phyloP scores from a whole-genome alignment of 1,284 basidiomycete species.

The Marasmius oreades region DNA sequence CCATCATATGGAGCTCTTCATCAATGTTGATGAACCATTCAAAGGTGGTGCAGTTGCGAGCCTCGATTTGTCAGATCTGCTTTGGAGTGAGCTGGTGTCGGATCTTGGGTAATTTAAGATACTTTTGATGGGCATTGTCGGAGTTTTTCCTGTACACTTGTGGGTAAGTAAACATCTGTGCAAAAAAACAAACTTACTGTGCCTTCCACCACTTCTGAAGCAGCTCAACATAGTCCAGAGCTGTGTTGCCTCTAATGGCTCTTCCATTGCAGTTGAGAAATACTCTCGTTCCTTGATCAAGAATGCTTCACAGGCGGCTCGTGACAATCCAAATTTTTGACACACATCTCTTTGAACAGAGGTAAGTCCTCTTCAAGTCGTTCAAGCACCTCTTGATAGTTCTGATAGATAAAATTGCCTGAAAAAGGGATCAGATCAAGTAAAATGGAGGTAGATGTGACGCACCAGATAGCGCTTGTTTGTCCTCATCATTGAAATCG shows the following conservation, averaged over 20 bases:
- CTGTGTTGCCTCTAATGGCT: conserved; percentile 11
- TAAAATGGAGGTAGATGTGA: neutral
- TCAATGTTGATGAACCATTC: neutral
- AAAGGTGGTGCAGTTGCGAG: neutral
- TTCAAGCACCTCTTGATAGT: conserved; percentile 22
- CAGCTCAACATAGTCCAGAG: conserved; percentile 19
- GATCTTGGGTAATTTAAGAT: neutral
- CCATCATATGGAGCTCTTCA: conserved; percentile 2
- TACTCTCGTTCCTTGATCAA: conserved; percentile 19
- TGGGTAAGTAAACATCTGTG: conserved; percentile 1
- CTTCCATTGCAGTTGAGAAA: conserved; percentile 15
- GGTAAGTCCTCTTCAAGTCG: conserved; percentile 15
- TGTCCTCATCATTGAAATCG: conserved; percentile 19
- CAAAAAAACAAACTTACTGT: conserved; percentile 13
- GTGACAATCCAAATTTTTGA: conserved; percentile 1
- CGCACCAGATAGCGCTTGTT: conserved; percentile 17
- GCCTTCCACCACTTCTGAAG: conserved; percentile 12
- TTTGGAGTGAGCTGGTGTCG: neutral
- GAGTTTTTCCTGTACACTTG: neutral
- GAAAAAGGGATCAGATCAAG: neutral
- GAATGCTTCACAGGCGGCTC: conserved; percentile 20
- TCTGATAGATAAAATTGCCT: neutral
- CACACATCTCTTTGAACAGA: conserved; percentile 2
- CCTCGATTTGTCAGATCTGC: neutral
- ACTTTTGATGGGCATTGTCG: neutral